Percentiles rank a stretch among this genome's conserved stretches.
phyloP scores from a whole-genome alignment of 2,329 filamentous ascomycete species.

The Xylaria sp. region DNA sequence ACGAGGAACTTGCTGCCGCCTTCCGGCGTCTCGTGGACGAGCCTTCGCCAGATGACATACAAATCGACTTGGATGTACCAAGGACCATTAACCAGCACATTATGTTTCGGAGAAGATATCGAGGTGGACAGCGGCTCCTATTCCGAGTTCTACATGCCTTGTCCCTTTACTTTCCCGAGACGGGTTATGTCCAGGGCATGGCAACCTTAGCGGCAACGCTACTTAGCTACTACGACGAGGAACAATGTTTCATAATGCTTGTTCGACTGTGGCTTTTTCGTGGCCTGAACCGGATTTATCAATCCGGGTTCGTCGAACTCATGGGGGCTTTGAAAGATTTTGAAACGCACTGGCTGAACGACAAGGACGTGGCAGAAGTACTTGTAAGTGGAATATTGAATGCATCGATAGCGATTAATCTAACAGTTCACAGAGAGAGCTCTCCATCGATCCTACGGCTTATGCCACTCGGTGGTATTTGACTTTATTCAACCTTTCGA shows the following conservation, averaged over 20 bases:
- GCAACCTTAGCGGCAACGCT: slow-evolving; percentile 91
- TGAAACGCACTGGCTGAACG: slow-evolving; percentile 82
- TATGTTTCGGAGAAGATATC: slow-evolving; percentile 94
- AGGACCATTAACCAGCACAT: slow-evolving; percentile 95
- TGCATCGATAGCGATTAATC: neutral
- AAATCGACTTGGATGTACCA: slow-evolving; percentile 97
- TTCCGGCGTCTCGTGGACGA: slow-evolving; percentile 79
- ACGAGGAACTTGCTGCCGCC: slow-evolving; percentile 75
- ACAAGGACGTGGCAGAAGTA: slow-evolving; percentile 81
- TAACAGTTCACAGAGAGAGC: slow-evolving; percentile 66
- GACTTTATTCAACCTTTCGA: slow-evolving; percentile 95
- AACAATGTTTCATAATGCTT: slow-evolving; percentile 93
- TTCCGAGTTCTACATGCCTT: slow-evolving; percentile 94
- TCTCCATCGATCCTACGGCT: slow-evolving; percentile 86
- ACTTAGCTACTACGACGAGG: slow-evolving; percentile 97
- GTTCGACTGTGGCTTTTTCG: slow-evolving; percentile 93
- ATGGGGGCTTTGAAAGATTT: slow-evolving; percentile 90
- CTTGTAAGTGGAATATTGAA: slow-evolving; percentile 69
- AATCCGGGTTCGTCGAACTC: slow-evolving; percentile 83
- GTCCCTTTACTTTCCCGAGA: slow-evolving; percentile 89
- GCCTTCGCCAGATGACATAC: slow-evolving; percentile 88
- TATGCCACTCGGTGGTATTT: slow-evolving; percentile 98
- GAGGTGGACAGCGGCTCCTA: slow-evolving; percentile 88
- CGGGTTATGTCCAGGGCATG: slow-evolving; percentile 98
- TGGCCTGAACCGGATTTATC: slow-evolving; percentile 86